phyloP scores from a whole-genome alignment of 106 monocot species.

The Apostasia shenzhenica region DNA sequence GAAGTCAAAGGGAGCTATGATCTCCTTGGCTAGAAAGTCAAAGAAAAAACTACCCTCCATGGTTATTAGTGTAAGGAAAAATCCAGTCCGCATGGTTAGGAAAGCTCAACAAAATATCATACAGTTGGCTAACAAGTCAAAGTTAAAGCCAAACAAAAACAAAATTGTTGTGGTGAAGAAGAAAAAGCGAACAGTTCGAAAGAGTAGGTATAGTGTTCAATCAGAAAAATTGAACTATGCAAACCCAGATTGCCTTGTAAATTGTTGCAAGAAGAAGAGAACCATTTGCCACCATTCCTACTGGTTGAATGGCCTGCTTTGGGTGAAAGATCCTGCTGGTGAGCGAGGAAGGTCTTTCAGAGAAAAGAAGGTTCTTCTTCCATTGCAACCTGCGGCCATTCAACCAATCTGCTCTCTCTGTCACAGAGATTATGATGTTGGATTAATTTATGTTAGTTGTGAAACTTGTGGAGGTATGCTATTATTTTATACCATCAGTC shows the following conservation, averaged over 20 bases:
- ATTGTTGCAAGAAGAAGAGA: constrained; percentile 57
- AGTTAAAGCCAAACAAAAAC: constrained; percentile 4
- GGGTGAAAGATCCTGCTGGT: constrained; percentile 42
- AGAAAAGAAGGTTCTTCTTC: constrained; percentile 52
- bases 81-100: not conserved
- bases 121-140: not conserved
- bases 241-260: constrained; percentile 10
- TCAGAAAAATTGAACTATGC: constrained; percentile 10
- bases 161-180: constrained; percentile 4
- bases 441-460: constrained; percentile 62
- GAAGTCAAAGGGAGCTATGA: constrained; percentile 16
- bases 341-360: constrained; percentile 47
- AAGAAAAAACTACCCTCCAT: constrained; percentile 14
- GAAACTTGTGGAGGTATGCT: constrained; percentile 71
- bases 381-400: constrained; percentile 14
- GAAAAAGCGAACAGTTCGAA: constrained; percentile 12
- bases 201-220: constrained; percentile 1
- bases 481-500: not conserved
- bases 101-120: constrained; percentile 11
- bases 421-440: constrained; percentile 37
- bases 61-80: constrained; percentile 9
- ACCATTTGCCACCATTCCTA: constrained; percentile 45
- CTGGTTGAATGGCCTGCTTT: constrained; percentile 82
- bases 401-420: constrained; percentile 60
- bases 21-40: not conserved